Base-by-base conservation (phyloP, 371 early-diverging fungal genomes). In the Massospora cicadina region DNA sequence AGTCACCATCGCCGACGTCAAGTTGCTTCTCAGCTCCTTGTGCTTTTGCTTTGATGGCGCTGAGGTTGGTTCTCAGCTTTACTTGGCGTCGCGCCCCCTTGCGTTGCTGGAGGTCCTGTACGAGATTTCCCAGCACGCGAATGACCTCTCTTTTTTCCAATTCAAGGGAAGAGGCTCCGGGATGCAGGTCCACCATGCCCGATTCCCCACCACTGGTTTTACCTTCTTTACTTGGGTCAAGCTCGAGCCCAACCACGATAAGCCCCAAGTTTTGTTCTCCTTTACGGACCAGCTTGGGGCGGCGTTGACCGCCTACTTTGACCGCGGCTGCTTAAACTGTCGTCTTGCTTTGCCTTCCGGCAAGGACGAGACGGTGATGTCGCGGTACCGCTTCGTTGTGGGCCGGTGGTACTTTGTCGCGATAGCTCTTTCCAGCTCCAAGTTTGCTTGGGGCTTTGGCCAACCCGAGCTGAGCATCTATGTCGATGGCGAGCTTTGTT, bases 141-240 rank as follows among this genome's bases (percentile, higher is more conserved):
- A 69, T 23, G 74, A 76, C 33, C 31, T 77, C 57, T 74, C 78
- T 57, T 74, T 77, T 33, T 79, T 75, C 65, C 73, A 75, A 43
- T 76, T 75, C 54, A 67, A 71, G 17, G 77, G 77, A n/a, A 58
- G 33, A 0, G 67, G 66, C 2, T 74, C 74, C 59, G 79, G 79
- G 0, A 66, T 79, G 29, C 55, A 69, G 10, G 27, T 76, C 10
- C 72, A 75, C 2, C 25, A 53, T 13, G 53, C 74, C 13, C 69
- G 66, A 28, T 75, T 74, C 71, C 77, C 76, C 1, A 7, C 43
- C 1, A 65, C 60, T 57, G 79, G 79, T 2, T 77, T 74, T 68
- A 70, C 76, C 1, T 75, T 77, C 54, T 65, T 71, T 24, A 70
- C 74, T 1, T 79, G 79, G 79, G 61, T 79, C 58, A 69, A 73